Conservation (phyloP, 2,329 filamentous ascomycete species). For the Ceratocystiopsis sp. region DNA sequence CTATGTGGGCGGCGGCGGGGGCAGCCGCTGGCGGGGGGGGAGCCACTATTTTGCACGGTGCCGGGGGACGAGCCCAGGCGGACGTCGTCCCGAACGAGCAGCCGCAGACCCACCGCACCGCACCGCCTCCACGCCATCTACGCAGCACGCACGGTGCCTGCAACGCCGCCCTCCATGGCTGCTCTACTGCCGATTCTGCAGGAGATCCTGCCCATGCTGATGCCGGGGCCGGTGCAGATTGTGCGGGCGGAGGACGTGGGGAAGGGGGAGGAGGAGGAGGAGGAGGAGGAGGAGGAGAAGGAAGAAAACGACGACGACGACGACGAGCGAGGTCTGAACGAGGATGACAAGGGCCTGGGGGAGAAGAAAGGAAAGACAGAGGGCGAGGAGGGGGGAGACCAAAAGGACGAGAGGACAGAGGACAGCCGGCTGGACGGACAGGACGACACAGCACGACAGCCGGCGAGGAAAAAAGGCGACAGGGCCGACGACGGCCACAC, state of each 20-base stretch:
- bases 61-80: no score
- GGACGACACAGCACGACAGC: not conserved
- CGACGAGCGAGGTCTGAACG: slow-evolving; percentile 13
- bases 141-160: no score
- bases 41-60: no score
- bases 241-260: slow-evolving; percentile 25
- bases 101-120: no score
- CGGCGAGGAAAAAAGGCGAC: not conserved
- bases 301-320: slow-evolving; percentile 1
- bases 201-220: slow-evolving; percentile 41
- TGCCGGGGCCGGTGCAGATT: slow-evolving; percentile 40
- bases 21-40: no score
- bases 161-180: slow-evolving; percentile 22
- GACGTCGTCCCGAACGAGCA: no score
- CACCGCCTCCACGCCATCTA: no score
- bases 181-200: slow-evolving; percentile 37
- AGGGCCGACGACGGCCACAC: not conserved
- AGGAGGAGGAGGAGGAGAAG: not conserved
- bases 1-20: no score
- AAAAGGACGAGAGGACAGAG: slow-evolving; percentile 16
- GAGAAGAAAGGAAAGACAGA: not conserved
- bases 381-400: slow-evolving; percentile 13
- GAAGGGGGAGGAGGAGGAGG: not conserved
- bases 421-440: not conserved
- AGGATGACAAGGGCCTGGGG: not conserved